Conservation (phyloP, 805 yeast species). For the Peterozyma toletana region DNA sequence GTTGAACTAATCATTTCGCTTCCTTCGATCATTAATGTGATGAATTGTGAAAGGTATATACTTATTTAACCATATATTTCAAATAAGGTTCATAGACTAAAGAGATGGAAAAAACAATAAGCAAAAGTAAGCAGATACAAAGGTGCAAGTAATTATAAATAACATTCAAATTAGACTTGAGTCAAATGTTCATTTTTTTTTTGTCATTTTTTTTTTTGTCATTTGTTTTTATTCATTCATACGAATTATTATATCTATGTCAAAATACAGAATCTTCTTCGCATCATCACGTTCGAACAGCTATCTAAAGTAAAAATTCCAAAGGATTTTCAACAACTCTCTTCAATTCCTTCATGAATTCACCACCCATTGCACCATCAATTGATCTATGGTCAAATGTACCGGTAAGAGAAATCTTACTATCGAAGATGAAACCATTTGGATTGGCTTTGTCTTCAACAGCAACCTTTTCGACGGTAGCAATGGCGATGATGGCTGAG, state of each 20-base stretch:
- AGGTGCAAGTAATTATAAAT: too few relatives aligned
- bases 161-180: not conserved
- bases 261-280: too few relatives aligned
- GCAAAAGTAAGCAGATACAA: too few relatives aligned
- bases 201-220: not conserved
- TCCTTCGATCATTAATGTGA: too few relatives aligned
- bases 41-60: too few relatives aligned
- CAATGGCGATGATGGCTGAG: conserved; percentile 87
- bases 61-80: too few relatives aligned
- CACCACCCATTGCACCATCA: conserved; percentile 98
- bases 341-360: conserved; percentile 90
- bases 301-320: conserved; percentile 69
- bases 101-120: too few relatives aligned
- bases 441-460: conserved; percentile 88
- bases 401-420: conserved; percentile 86
- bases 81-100: too few relatives aligned
- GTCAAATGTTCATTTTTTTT: not conserved
- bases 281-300: too few relatives aligned
- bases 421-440: conserved; percentile 88
- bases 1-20: too few relatives aligned
- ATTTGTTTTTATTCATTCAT: too few relatives aligned
- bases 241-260: too few relatives aligned
- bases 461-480: conserved; percentile 88
- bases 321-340: conserved; percentile 91
- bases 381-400: conserved; percentile 95